Percentiles rank a stretch among this genome's conserved stretches.
These are phyloP conservation scores for Penstemon davidsonii DNA, from an alignment of 257 asterid genomes.

Conservation along the genomic window DNA sequence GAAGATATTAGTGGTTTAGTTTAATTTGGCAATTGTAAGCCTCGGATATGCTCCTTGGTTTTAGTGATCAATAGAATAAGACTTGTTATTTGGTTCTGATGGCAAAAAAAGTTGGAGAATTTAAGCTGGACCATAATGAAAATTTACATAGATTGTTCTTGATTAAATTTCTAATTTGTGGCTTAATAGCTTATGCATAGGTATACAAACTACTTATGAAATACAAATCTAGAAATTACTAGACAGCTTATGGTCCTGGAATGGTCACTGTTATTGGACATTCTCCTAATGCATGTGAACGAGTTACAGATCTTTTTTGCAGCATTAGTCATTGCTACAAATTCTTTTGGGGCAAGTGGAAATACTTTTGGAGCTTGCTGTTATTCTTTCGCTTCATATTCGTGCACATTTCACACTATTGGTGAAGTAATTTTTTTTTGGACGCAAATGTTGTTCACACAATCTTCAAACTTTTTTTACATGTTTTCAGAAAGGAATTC, in stretches of 20 bases:
- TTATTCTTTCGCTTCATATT: conserved; percentile 12
- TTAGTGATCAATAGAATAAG: conserved; percentile 10
- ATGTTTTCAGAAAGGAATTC: neutral
- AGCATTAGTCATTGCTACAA: neutral
- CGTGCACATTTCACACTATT: conserved; percentile 9
- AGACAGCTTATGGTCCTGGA: conserved; percentile 19
- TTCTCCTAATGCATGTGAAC: conserved; percentile 8
- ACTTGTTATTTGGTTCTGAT: neutral
- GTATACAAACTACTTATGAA: neutral
- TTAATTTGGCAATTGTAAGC: conserved; percentile 11
- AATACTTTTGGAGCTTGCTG: conserved; percentile 2
- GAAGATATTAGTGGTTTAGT: conserved; percentile 17
- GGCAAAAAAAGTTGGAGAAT: neutral
- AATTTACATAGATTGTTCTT: too few relatives aligned
- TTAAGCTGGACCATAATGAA: too few relatives aligned
- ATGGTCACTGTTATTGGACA: neutral
- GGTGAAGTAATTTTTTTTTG: neutral
- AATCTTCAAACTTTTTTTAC: conserved; percentile 15
- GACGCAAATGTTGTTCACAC: conserved; percentile 8
- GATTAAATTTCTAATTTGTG: too few relatives aligned
- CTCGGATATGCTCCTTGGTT: conserved; percentile 7
- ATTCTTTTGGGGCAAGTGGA: neutral
- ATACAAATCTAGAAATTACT: neutral
- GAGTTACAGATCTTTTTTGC: conserved; percentile 3
- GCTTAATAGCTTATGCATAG: neutral